Conservation (phyloP, 352 stramenopile genomes). For the Phytopythium helicoides region DNA sequence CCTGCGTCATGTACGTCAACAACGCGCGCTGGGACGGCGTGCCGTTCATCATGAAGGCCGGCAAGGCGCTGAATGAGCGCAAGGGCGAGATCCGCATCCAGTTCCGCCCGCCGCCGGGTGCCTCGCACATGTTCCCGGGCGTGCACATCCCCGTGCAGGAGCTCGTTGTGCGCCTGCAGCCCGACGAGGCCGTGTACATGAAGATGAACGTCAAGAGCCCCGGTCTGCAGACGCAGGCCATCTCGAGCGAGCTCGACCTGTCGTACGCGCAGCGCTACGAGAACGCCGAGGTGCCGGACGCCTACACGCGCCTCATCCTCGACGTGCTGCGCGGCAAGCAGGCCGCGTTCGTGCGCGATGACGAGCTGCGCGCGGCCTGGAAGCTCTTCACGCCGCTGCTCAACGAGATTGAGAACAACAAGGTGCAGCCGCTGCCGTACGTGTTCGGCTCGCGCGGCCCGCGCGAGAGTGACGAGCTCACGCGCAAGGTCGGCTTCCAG, state of each 20-base stretch:
- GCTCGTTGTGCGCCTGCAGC: constrained; percentile 97
- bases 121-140: constrained; percentile 89
- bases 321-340: constrained; percentile 96
- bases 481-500: constrained; percentile 63
- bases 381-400: constrained; percentile 98
- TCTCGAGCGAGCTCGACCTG: constrained; percentile 96
- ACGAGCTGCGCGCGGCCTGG: constrained; percentile 96
- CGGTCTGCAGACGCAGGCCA: constrained; percentile 86
- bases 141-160: constrained; percentile 92
- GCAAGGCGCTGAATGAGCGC: constrained; percentile 97
- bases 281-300: constrained; percentile 90
- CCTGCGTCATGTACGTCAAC: constrained; percentile 91
- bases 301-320: constrained; percentile 97
- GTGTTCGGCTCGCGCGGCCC: constrained; percentile 92
- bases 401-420: constrained; percentile 93
- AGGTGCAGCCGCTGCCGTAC: constrained; percentile 92
- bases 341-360: constrained; percentile 95
- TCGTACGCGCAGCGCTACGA: constrained; percentile 92
- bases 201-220: constrained; percentile 97
- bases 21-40: constrained; percentile 96
- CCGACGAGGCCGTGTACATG: constrained; percentile 96
- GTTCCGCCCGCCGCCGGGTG: constrained; percentile 93
- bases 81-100: constrained; percentile 97
- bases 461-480: constrained; percentile 84
- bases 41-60: constrained; percentile 99